phyloP scores from a whole-genome alignment of 208 protist species.

The Novymonas esmeraldas region DNA sequence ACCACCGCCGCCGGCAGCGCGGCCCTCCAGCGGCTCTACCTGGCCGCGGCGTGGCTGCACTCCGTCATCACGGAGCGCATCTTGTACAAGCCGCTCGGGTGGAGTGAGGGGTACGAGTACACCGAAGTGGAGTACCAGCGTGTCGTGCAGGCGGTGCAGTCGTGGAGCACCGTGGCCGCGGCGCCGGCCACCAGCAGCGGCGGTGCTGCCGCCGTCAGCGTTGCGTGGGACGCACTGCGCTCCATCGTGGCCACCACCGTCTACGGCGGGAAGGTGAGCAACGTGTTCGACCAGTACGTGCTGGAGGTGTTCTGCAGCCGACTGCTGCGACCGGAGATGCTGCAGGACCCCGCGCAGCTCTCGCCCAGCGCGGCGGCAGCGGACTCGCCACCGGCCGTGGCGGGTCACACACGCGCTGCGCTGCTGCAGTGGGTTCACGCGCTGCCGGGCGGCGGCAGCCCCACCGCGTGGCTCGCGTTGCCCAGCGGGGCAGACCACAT shows the following conservation, averaged over 20 bases:
- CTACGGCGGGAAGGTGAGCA: conserved; percentile 98
- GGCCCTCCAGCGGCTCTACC: conserved; percentile 93
- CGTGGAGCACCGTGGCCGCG: conserved; percentile 78
- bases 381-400: conserved; percentile 27
- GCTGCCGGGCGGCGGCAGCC: conserved; percentile 77
- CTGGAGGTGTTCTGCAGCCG: conserved; percentile 91
- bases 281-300: conserved; percentile 97
- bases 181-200: not conserved
- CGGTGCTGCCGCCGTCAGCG: conserved; percentile 23
- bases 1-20: conserved; percentile 14
- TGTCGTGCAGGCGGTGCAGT: conserved; percentile 92
- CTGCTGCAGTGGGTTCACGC: conserved; percentile 89
- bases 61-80: conserved; percentile 96
- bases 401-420: conserved; percentile 42
- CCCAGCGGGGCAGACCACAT: conserved; percentile 90
- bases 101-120: conserved; percentile 99
- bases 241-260: conserved; percentile 92
- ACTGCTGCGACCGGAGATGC: conserved; percentile 70
- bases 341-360: conserved; percentile 31
- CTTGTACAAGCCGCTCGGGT: conserved; percentile 97
- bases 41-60: conserved; percentile 97
- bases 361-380: conserved; percentile 17
- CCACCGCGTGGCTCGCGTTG: conserved; percentile 94
- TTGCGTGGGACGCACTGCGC: conserved; percentile 96
- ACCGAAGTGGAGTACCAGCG: conserved; percentile 96